Evolutionary conservation across 148 eudicot genomes (phyloP).

Genomic region (Arctostaphylos glauca): DNA sequence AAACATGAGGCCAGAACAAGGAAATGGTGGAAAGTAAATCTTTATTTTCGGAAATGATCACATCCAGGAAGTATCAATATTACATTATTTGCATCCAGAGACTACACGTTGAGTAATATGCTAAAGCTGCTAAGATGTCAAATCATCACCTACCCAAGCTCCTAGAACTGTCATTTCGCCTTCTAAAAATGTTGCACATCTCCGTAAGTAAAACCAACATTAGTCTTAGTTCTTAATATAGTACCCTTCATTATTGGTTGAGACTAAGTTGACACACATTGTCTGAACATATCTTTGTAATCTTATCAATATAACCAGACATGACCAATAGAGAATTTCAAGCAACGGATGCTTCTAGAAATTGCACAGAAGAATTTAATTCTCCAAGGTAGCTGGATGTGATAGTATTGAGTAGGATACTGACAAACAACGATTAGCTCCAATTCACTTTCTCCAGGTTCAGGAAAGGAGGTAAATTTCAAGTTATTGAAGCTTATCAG

Average conservation of each 20-base stretch:
- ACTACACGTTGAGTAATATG: background rate
- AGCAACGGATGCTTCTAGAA: constrained; percentile 5
- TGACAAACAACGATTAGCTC: background rate
- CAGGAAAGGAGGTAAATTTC: background rate
- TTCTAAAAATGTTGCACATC: background rate
- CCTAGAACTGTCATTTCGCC: constrained; percentile 2
- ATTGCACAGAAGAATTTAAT: background rate
- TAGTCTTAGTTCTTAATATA: background rate
- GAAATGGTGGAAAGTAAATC: background rate
- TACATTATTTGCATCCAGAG: background rate
- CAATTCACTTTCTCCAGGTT: background rate
- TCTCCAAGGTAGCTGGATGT: background rate
- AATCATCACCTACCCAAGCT: background rate
- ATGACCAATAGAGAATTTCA: background rate
- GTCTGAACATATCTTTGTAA: background rate
- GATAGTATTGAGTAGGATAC: background rate
- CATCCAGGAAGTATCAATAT: background rate
- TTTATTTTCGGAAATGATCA: background rate
- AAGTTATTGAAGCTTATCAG: background rate
- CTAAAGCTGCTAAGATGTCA: constrained; percentile 7
- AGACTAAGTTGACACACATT: background rate
- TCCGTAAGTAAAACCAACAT: background rate
- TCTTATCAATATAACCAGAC: background rate
- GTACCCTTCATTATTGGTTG: background rate
- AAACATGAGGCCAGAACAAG: constrained; percentile 8